These are phyloP conservation scores for Hypoxylon intermedium DNA, from an alignment of 495 filamentous ascomycete species.

Conservation along the genomic window DNA sequence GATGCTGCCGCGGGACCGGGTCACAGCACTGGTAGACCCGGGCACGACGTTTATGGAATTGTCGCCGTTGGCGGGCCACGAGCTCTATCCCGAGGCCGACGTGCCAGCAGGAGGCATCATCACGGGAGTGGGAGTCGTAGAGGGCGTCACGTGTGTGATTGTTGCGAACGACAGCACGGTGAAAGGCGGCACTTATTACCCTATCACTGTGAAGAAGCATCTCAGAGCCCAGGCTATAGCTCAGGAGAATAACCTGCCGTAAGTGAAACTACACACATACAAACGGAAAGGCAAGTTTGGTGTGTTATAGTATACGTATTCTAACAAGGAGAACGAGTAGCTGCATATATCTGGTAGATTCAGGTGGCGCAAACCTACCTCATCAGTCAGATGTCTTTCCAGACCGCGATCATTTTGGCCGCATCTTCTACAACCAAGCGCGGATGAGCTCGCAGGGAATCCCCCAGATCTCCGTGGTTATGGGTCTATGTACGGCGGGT, in stretches of 20 bases:
- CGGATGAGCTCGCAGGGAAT: conserved; percentile 84
- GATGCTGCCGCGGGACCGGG: conserved; percentile 91
- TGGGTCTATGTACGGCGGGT: conserved; percentile 97
- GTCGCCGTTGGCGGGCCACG: conserved; percentile 83
- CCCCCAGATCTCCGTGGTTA: conserved; percentile 93
- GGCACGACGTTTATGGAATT: conserved; percentile 92
- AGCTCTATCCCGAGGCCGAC: conserved; percentile 80
- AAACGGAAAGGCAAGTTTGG: background rate
- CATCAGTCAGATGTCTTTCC: conserved; percentile 98
- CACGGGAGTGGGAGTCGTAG: conserved; percentile 87
- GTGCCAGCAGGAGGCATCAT: conserved; percentile 84
- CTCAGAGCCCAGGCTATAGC: conserved; percentile 91
- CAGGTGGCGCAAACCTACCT: conserved; percentile 93
- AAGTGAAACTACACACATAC: conserved; percentile 27
- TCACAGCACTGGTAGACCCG: conserved; percentile 86
- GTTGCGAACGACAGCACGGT: conserved; percentile 98
- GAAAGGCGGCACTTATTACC: conserved; percentile 98
- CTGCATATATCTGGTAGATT: conserved; percentile 97
- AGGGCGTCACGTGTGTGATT: conserved; percentile 91
- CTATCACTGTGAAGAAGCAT: conserved; percentile 98
- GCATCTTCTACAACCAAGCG: conserved; percentile 99
- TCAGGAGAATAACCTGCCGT: conserved; percentile 78
- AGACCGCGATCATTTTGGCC: conserved; percentile 92
- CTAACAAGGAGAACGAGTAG: conserved; percentile 37
- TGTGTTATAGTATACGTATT: background rate